Base-by-base conservation (phyloP, 768 basidiomycete genomes). In the Lactarius psammicola region DNA sequence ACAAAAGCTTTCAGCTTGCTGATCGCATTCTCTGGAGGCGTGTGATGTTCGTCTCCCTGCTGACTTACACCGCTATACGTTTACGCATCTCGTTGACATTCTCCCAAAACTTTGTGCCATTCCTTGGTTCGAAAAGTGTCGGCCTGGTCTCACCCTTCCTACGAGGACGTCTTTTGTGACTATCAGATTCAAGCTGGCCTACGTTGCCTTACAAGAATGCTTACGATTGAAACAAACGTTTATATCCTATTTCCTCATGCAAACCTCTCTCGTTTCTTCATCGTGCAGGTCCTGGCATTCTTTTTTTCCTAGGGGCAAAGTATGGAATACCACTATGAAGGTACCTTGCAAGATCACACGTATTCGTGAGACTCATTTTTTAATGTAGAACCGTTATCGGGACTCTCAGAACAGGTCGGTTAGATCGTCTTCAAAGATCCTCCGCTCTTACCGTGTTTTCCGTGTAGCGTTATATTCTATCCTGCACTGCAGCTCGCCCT, bases 21-120 rank as follows among this genome's bases (percentile, higher is more conserved):
- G n/a, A 88, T 90, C 67, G 90, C 90, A 0, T 92, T 90, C 74
- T 82, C 88, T 20, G 89, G 89, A 1, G 89, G 83, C n/a, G 80
- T 87, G 10, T 92, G 90, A 89, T 67, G 87, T 87, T 73, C 57
- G 86, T 78, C 13, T 28, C 33, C 20, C 6, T n/a, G 13, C 30
- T 3, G 3, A 44, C 54, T 55, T 3, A 28, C 7, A 28, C 31
- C 10, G 33, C n/a, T 60, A 4, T 34, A 31, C n/a, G 23, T 3
- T 55, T 23, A 40, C 9, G 2, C 20, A 10, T 20, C 38, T 65
- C 40, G 56, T 46, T 33, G 8, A n/a, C 26, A 28, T 55, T 23
- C 4, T 2, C 30, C 11, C 53, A 89, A 87, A 89, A 36, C 61
- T 85, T 9, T 88, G 86, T 69, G 87, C 88, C 5, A 70, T 89